These are phyloP conservation scores for Diplodia scrobiculata DNA, from an alignment of 2,329 filamentous ascomycete species.

Conservation along the genomic window DNA sequence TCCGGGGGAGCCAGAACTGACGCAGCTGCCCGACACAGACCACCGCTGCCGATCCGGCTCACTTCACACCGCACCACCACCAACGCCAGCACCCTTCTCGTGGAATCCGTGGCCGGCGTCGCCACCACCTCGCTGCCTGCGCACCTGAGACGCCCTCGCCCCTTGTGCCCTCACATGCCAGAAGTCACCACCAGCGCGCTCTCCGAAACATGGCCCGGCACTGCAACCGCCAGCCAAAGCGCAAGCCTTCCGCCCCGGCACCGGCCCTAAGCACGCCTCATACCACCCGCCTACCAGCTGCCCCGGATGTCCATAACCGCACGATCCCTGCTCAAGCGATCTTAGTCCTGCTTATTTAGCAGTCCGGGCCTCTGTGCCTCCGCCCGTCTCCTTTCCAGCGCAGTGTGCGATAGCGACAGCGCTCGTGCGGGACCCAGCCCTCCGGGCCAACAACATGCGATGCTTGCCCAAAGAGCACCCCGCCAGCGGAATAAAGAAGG, in stretches of 20 bases:
- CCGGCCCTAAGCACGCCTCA: background rate
- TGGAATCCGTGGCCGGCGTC: background rate
- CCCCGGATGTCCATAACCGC: background rate
- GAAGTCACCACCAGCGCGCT: background rate
- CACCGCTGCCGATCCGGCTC: background rate
- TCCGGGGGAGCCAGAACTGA: background rate
- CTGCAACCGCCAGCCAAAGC: background rate
- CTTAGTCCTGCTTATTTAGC: background rate
- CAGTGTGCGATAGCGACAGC: background rate
- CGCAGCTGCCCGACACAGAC: background rate
- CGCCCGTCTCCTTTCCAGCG: background rate
- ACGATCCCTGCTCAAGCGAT: background rate
- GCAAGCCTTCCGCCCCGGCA: background rate
- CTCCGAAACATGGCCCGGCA: background rate
- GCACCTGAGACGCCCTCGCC: background rate
- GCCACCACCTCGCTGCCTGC: background rate
- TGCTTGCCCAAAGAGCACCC: background rate
- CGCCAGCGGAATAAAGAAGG: background rate
- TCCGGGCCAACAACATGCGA: background rate
- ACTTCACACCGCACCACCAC: background rate
- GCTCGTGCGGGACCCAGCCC: slow-evolving; percentile 2
- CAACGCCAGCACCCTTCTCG: too few relatives aligned
- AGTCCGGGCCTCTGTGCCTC: background rate
- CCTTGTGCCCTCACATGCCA: too few relatives aligned
- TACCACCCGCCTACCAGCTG: background rate